Evolutionary conservation across 352 stramenopile species (phyloP).

Genomic region (Phytophthora meadii): DNA sequence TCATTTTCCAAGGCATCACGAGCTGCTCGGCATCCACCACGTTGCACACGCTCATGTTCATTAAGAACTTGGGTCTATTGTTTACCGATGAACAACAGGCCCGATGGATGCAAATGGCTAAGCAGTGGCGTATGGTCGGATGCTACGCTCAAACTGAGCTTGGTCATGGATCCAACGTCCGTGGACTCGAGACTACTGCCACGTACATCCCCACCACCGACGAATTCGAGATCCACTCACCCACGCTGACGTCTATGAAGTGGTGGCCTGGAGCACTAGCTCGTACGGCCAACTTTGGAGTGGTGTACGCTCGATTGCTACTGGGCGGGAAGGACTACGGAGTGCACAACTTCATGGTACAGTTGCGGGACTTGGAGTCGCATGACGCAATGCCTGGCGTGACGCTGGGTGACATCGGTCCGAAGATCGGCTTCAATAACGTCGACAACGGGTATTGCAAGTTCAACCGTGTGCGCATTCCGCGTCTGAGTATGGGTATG

Average conservation of each 20-base stretch:
- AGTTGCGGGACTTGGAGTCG: constrained; percentile 90
- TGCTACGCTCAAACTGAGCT: constrained; percentile 92
- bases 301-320: constrained; percentile 90
- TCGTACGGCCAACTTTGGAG: constrained; percentile 93
- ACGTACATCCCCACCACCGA: constrained; percentile 91
- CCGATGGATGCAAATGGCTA: constrained; percentile 72
- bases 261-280: constrained; percentile 97
- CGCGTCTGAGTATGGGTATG: constrained; percentile 75
- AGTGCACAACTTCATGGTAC: constrained; percentile 98
- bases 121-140: constrained; percentile 77
- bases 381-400: constrained; percentile 60
- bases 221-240: constrained; percentile 96
- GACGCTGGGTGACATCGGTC: constrained; percentile 68
- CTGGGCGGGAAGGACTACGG: constrained; percentile 84
- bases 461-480: constrained; percentile 69
- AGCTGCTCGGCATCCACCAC: constrained; percentile 63
- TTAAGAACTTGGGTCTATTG: constrained; percentile 69
- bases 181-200: constrained; percentile 94
- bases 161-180: constrained; percentile 90
- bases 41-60: constrained; percentile 79
- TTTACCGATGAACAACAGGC: constrained; percentile 76
- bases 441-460: constrained; percentile 76
- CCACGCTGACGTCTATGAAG: constrained; percentile 95
- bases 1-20: constrained; percentile 61
- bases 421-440: constrained; percentile 79